phyloP scores from a whole-genome alignment of 768 basidiomycete species.

The Auriscalpium vulgare region DNA sequence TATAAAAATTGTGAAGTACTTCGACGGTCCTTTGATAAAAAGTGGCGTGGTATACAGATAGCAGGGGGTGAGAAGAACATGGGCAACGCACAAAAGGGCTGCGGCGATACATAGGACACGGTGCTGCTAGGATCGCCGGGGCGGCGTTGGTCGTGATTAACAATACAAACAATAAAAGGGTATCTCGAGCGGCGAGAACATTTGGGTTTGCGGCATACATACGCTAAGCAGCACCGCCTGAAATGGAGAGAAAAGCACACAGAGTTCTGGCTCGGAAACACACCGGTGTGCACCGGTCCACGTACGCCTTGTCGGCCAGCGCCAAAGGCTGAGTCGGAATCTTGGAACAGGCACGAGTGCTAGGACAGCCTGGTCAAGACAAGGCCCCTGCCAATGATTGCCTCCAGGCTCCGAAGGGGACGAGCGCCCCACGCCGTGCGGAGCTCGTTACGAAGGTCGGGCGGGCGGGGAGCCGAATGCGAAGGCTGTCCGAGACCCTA shows the following conservation, averaged over 20 bases:
- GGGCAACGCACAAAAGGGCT: too few relatives aligned
- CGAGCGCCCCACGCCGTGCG: neutral
- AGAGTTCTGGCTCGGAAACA: too few relatives aligned
- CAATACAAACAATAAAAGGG: neutral
- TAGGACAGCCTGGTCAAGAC: neutral
- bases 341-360: neutral
- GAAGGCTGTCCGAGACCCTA: neutral
- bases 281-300: too few relatives aligned
- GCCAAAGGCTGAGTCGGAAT: too few relatives aligned
- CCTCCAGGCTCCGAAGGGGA: neutral
- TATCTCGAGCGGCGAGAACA: neutral
- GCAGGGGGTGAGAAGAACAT: too few relatives aligned
- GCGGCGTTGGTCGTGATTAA: neutral
- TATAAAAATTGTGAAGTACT: too few relatives aligned
- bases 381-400: neutral
- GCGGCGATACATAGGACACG: too few relatives aligned
- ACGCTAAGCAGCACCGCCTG: neutral
- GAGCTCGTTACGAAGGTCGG: neutral
- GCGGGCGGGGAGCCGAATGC: neutral
- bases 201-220: neutral
- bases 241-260: neutral
- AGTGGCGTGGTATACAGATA: too few relatives aligned
- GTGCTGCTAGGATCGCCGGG: too few relatives aligned
- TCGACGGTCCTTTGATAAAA: too few relatives aligned
- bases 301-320: too few relatives aligned